Evolutionary conservation across 2,329 filamentous ascomycete species (phyloP), one percentile per base, ranked within the genome.

Genomic region (Neocucurbitaria cava): DNA sequence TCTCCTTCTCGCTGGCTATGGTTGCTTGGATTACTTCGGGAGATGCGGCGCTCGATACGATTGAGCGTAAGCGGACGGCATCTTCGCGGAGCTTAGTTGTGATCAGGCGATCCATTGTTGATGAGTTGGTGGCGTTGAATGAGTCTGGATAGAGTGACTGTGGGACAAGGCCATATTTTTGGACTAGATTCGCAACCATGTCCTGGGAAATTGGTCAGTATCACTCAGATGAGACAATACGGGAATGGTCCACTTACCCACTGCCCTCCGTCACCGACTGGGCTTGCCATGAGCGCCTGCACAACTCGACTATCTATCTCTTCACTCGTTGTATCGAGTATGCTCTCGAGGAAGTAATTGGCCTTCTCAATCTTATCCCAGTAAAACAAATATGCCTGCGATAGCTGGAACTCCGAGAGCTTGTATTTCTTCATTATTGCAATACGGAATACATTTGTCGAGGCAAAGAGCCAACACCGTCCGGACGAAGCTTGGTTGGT

Each of bases 331-430:
- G 92, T 96, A 59, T 91, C 87, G 50, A 96, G 84, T 56, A 94
- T 85, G 68, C 90, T 89, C 76, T 96, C 91, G 17, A 96, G 83
- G 78, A 96, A 96, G 80, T 85, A 96, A 75, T 96, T 96, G 8
- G 89, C 83, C 76, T 96, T 96, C 76, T 96, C 92, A 18, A 96
- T 85, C 79, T 96, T 96, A 75, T 96, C 92, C 89, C 90, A 96
- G 82, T 92, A 96, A 79, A 94, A 96, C 3, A 96, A 83, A 69
- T 96, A 96, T 1, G 88, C 83, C 76, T 96, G 92, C 26, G 89
- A 92, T n/a, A 96, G 82, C 80, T 96, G 90, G 68, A 96, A 96
- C 48, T 84, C 81, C 42, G 87, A 84, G 18, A 96, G 84, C 59
- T 87, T 85, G 76, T 96, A 90, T 67, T 88, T 88, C 76, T 90